phyloP scores from a whole-genome alignment of 495 filamentous ascomycete genomes.

The Penicillium salamii region DNA sequence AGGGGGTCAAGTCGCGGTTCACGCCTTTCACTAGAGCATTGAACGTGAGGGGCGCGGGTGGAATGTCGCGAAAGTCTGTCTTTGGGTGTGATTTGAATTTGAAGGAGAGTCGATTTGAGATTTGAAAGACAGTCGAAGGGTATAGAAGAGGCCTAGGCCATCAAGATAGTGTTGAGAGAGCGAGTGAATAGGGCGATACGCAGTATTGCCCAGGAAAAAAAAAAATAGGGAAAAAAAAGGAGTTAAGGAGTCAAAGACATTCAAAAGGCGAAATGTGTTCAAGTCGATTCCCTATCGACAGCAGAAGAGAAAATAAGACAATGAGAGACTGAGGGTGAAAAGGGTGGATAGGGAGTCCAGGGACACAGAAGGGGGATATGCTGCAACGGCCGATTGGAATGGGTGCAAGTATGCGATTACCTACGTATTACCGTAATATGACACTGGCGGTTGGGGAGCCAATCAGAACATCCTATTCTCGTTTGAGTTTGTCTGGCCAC shows the following conservation, averaged over 20 bases:
- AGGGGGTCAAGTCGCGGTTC: background rate
- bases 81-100: background rate
- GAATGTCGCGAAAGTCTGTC: background rate
- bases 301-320: constrained; percentile 10
- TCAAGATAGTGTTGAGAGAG: constrained; percentile 20
- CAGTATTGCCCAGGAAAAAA: constrained; percentile 42
- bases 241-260: constrained; percentile 12
- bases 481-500: constrained; percentile 4
- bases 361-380: background rate
- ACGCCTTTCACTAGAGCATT: constrained; percentile 2
- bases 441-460: background rate
- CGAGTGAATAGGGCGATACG: constrained; percentile 37
- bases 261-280: constrained; percentile 5
- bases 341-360: constrained; percentile 5
- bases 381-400: background rate
- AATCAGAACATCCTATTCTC: background rate
- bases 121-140: constrained; percentile 14
- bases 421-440: constrained; percentile 1
- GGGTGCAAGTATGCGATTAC: background rate
- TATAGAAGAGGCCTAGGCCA: constrained; percentile 13
- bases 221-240: no score
- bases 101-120: background rate
- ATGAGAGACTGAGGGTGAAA: constrained; percentile 22
- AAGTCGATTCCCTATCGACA: background rate
- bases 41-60: background rate